Base-by-base conservation (phyloP, 805 yeast genomes). In the Metschnikowia santaceciliae region DNA sequence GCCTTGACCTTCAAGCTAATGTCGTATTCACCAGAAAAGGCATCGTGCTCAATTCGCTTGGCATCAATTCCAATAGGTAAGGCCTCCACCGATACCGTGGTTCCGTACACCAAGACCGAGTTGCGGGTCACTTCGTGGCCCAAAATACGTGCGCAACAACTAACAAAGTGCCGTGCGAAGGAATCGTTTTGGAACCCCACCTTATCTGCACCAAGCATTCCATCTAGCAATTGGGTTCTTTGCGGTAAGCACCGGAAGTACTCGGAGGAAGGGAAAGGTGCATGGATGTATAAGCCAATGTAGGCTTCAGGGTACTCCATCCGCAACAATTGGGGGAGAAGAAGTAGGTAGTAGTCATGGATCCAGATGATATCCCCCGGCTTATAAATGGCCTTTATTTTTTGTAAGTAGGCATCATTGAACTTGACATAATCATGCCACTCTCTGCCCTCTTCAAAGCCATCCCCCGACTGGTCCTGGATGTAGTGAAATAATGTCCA, bases 401-500 rank as follows among this genome's bases (percentile, higher is more conserved):
- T 86, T 52, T 88, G 82, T 42, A 94, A 90, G 66, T 88, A 94
- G 8, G 90, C 90, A 69, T 90, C 96, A 67, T 94, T 94, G 72
- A 90, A 86, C 62, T 79, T 82, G 45, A 90, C 96, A 64, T 94
- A 94, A 64, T 88, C 95, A 65, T 84, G 79, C 96, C 96, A 90
- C 62, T 81, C 80, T 43, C 80, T 77, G 42, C 82, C 78, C 63
- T 88, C 92, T 36, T 78, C 82, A 32, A 79, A 75, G 4, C 88
- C 88, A 63, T 86, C 86, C 2, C 83, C 77, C 0, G 86, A 80
- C 50, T 84, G 84, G 41, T 85, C 84, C 67, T 89, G 86, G 66
- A 94, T 90, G 70, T 94, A 94, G 64, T 94, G 99, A 69, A 92
- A 83, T 2, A 90, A 86, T 1, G 97, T 97, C 98, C 99, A 94